Conservation (phyloP, 2,329 filamentous ascomycete species). For the Sclerotinia nivalis region DNA sequence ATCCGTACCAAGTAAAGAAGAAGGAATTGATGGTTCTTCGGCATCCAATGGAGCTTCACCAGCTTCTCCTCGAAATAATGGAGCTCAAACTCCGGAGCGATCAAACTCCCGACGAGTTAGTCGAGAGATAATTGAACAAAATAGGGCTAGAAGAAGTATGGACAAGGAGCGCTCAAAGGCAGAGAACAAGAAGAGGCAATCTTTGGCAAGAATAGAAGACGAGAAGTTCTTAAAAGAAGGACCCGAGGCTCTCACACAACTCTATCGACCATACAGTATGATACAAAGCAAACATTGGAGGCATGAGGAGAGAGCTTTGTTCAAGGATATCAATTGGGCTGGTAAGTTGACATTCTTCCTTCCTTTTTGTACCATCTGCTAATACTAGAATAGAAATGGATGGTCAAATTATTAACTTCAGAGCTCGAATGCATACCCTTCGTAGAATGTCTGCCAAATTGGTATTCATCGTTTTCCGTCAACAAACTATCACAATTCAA, state of each 20-base stretch:
- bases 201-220: slow-evolving; percentile 38
- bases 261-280: slow-evolving; percentile 41
- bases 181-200: slow-evolving; percentile 36
- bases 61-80: slow-evolving; percentile 17
- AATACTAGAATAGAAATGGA: slow-evolving; percentile 31
- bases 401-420: slow-evolving; percentile 50
- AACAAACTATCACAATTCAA: slow-evolving; percentile 81
- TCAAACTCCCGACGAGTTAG: slow-evolving; percentile 31
- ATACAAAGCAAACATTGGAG: slow-evolving; percentile 41
- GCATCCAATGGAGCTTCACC: slow-evolving; percentile 2
- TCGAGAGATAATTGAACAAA: slow-evolving; percentile 32
- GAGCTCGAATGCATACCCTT: slow-evolving; percentile 74
- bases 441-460: slow-evolving; percentile 79
- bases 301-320: slow-evolving; percentile 37
- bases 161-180: slow-evolving; percentile 35
- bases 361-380: neutral
- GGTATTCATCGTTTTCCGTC: slow-evolving; percentile 82
- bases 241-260: slow-evolving; percentile 35
- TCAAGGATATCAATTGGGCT: slow-evolving; percentile 39
- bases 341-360: slow-evolving; percentile 27
- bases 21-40: neutral
- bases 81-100: slow-evolving; percentile 23
- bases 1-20: slow-evolving; percentile 25
- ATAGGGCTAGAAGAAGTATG: slow-evolving; percentile 33
- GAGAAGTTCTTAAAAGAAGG: slow-evolving; percentile 38